A percentile compares a stretch with the other conserved stretches of the same genome.
phyloP scores from a whole-genome alignment of 106 monocot species.

The Acorus gramineus region DNA sequence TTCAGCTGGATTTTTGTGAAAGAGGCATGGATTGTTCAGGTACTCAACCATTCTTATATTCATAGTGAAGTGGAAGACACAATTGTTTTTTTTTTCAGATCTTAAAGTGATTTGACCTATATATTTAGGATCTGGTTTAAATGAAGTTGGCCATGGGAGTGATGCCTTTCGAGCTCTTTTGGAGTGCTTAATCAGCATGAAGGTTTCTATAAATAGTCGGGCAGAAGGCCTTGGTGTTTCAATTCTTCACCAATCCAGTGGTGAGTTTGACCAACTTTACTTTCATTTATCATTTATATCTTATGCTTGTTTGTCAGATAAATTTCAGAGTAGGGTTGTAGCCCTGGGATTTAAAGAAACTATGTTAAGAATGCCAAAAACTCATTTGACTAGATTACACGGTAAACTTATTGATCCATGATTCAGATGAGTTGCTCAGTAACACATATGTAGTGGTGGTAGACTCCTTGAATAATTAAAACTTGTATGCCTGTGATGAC shows the following conservation, averaged over 20 bases:
- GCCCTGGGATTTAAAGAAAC: too few relatives aligned
- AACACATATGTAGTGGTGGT: too few relatives aligned
- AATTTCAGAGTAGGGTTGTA: not conserved
- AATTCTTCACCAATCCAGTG: constrained; percentile 48
- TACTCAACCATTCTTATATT: constrained; percentile 1
- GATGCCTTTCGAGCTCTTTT: constrained; percentile 47
- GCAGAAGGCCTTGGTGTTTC: constrained; percentile 27
- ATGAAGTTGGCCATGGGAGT: constrained; percentile 3
- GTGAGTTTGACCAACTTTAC: constrained; percentile 17
- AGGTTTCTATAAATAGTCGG: constrained; percentile 36
- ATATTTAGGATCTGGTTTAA: constrained; percentile 12
- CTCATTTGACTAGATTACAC: too few relatives aligned
- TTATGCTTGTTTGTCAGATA: not conserved
- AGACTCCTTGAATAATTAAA: too few relatives aligned
- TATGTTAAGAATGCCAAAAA: too few relatives aligned
- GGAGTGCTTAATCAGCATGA: constrained; percentile 49
- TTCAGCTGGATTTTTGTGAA: constrained; percentile 42
- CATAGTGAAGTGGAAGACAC: not conserved
- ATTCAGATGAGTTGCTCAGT: too few relatives aligned
- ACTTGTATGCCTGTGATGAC: too few relatives aligned
- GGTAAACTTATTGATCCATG: too few relatives aligned
- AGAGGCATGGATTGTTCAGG: constrained; percentile 11
- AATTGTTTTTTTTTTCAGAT: not conserved
- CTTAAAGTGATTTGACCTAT: not conserved
- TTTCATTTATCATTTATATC: not conserved